Percentiles rank a stretch among this genome's conserved stretches.
Conservation (phyloP, 345 rosid genomes). For the Ceriops zippeliana region DNA sequence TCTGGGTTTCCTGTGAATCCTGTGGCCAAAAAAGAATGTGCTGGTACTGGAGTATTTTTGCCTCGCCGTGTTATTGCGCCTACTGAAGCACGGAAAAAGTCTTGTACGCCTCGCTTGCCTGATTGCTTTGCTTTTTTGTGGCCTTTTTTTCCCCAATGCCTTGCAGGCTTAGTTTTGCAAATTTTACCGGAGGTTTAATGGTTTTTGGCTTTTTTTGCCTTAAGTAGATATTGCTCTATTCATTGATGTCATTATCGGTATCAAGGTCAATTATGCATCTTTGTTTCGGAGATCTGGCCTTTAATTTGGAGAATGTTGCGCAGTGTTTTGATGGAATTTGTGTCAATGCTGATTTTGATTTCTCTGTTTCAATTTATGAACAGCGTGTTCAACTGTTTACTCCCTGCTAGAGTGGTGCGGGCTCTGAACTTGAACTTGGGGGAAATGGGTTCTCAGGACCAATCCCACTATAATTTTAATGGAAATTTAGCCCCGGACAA, state of each 20-base stretch:
- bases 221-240: too few relatives aligned
- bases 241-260: too few relatives aligned
- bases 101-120: constrained; percentile 30
- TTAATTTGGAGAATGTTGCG: too few relatives aligned
- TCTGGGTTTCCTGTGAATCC: constrained; percentile 51
- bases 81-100: constrained; percentile 49
- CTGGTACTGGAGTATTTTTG: constrained; percentile 89
- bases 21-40: constrained; percentile 43
- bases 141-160: background rate
- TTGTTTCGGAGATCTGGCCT: too few relatives aligned
- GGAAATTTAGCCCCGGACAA: constrained; percentile 14
- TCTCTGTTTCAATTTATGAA: constrained; percentile 9
- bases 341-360: background rate
- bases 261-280: too few relatives aligned
- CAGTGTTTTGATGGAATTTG: background rate
- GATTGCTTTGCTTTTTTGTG: too few relatives aligned
- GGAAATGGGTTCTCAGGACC: constrained; percentile 31
- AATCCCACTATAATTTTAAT: constrained; percentile 27
- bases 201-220: background rate
- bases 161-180: background rate
- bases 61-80: constrained; percentile 52
- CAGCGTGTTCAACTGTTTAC: constrained; percentile 51
- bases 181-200: background rate
- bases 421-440: constrained; percentile 62
- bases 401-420: constrained; percentile 74